Base-by-base conservation (phyloP, 805 yeast genomes). In the Candida chauliodis region DNA sequence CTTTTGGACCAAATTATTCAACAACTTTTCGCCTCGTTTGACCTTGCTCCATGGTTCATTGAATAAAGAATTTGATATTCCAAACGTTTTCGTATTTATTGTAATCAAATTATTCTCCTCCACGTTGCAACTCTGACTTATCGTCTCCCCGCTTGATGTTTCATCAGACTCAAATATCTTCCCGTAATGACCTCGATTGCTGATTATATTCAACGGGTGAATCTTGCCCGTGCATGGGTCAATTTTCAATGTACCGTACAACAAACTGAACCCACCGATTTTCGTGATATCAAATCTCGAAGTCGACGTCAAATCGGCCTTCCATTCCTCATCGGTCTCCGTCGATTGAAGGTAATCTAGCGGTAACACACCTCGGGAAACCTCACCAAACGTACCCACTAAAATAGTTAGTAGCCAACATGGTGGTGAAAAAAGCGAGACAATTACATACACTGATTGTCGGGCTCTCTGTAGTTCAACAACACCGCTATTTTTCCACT, bases 1-100 rank as follows among this genome's bases (percentile, higher is more conserved):
- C n/a, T 41, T 27, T 5, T 46, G 16, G 10, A 63, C 48, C 30
- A 56, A 22, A 5, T 48, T 44, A 9, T 50, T 46, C 21, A 69
- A 46, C 22, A 57, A 34, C 7, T 34, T 15, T 32, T 52, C 54
- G 0, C 91, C 96, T 4, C 61, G 37, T 4, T 52, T 47, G 0
- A 83, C 83, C 50, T 90, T 91, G 0, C 74, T 72, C 97, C 98
- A 90, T 5, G 86, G 83, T 18, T 77, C 67, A 21, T 71, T 66
- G 47, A 67, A 75, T n/a, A 76, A 59, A 2, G 90, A 82, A 53
- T 85, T 85, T 1, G 90, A 81, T 10, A 85, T 51, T 1, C 87
- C 85, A 38, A 81, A 65, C 0, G 78, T 70, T 13, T 57, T 46
- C 15, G 38, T 37, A 8, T 51, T 48, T 8, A 55, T 46, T 6